Conservation (phyloP, 2,329 filamentous ascomycete genomes). For the Fusarium bactridioides region DNA sequence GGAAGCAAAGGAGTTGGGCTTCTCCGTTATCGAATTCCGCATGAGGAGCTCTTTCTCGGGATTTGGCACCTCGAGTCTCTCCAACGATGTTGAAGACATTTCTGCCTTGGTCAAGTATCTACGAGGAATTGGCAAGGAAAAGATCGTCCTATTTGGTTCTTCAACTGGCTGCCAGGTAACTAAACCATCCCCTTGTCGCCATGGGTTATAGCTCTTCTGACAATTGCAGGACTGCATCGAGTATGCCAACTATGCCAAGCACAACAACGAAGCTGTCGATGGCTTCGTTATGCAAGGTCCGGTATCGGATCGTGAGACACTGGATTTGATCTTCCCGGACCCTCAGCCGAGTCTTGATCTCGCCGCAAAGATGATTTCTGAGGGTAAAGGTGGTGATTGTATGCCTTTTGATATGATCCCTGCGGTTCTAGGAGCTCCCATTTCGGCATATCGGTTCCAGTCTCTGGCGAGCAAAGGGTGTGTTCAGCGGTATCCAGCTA, state of each 20-base stretch:
- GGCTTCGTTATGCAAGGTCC: conserved; percentile 83
- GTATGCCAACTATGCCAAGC: conserved; percentile 56
- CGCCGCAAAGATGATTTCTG: conserved; percentile 63
- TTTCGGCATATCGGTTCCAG: conserved; percentile 62
- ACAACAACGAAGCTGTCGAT: conserved; percentile 65
- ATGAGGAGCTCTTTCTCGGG: conserved; percentile 62
- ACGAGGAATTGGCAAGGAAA: conserved; percentile 57
- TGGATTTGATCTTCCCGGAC: conserved; percentile 56
- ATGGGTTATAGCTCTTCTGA: not conserved
- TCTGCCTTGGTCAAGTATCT: conserved; percentile 62
- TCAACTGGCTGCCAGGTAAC: conserved; percentile 65
- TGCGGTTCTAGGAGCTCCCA: conserved; percentile 51
- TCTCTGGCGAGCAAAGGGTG: conserved; percentile 61
- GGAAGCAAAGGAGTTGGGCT: conserved; percentile 49
- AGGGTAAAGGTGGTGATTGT: conserved; percentile 62
- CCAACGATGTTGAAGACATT: conserved; percentile 63
- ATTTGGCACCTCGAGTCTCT: conserved; percentile 60
- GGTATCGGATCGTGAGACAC: conserved; percentile 77
- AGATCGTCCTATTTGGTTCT: conserved; percentile 65
- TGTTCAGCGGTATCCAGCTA: conserved; percentile 34
- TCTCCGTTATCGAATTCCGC: conserved; percentile 65
- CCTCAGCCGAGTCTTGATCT: conserved; percentile 56
- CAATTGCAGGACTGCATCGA: conserved; percentile 62
- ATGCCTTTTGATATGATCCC: conserved; percentile 60
- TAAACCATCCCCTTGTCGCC: not conserved